Percentiles rank a stretch among this genome's conserved stretches.
phyloP scores from a whole-genome alignment of 2,329 filamentous ascomycete genomes.

The Hansfordia pulvinata region DNA sequence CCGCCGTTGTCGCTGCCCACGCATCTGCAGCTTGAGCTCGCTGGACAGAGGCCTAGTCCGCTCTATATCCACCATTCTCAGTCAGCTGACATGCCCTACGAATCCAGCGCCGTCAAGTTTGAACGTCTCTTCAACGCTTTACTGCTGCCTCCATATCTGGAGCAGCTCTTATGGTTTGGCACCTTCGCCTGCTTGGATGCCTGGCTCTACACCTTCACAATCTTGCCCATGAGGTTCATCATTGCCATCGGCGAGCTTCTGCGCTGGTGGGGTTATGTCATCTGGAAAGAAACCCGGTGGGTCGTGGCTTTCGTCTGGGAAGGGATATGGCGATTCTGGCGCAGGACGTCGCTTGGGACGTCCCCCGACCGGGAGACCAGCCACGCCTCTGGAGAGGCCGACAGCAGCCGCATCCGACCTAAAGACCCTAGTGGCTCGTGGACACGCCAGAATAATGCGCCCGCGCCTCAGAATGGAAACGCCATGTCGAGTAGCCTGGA shows the following conservation, averaged over 20 bases:
- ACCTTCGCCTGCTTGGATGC: constrained; percentile 84
- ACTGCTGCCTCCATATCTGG: constrained; percentile 66
- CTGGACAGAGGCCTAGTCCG: constrained; percentile 46
- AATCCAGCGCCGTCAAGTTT: constrained; percentile 84
- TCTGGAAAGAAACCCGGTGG: constrained; percentile 59
- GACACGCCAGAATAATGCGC: constrained; percentile 5
- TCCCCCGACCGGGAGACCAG: constrained; percentile 34
- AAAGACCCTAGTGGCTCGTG: neutral
- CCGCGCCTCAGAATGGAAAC: constrained; percentile 6
- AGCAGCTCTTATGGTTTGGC: constrained; percentile 77
- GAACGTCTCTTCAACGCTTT: constrained; percentile 85
- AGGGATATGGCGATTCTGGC: constrained; percentile 70
- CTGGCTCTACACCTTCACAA: constrained; percentile 94
- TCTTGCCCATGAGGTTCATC: constrained; percentile 77
- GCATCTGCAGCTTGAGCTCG: constrained; percentile 50
- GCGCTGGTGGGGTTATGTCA: constrained; percentile 63
- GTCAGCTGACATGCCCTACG: constrained; percentile 56
- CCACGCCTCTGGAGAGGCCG: constrained; percentile 6
- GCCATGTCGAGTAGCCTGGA: constrained; percentile 7
- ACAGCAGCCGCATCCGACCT: neutral
- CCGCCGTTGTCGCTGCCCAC: constrained; percentile 56
- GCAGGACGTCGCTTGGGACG: too few relatives aligned
- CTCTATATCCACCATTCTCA: constrained; percentile 51
- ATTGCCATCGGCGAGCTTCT: constrained; percentile 66
- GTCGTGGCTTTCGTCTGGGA: constrained; percentile 65